phyloP scores from a whole-genome alignment of 345 rosid genomes.

The Rhodamnia rubescens region DNA sequence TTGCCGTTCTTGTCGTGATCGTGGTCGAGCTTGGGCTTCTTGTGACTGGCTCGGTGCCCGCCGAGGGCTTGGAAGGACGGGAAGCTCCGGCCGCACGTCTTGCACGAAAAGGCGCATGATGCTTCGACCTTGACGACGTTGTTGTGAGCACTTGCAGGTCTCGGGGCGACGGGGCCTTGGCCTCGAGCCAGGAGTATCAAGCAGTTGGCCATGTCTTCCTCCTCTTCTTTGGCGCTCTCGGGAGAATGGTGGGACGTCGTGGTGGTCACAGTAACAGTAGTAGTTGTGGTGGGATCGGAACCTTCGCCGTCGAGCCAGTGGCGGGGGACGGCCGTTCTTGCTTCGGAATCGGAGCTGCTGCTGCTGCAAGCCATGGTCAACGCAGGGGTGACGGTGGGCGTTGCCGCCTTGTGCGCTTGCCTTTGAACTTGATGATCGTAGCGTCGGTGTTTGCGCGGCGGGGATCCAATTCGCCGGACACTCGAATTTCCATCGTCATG shows the following conservation, averaged over 20 bases:
- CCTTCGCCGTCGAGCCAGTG: background rate
- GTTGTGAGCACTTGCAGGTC: background rate
- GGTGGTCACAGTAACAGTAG: background rate
- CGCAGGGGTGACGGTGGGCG: constrained; percentile 37
- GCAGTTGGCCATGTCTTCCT: constrained; percentile 55
- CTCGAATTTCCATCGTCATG: constrained; percentile 18
- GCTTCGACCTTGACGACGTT: background rate
- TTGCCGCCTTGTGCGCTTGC: constrained; percentile 70
- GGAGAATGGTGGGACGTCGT: background rate
- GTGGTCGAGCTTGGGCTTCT: constrained; percentile 35
- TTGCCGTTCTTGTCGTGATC: background rate
- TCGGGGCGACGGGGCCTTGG: background rate
- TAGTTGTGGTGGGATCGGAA: background rate
- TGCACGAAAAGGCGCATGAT: constrained; percentile 42
- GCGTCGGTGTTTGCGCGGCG: background rate
- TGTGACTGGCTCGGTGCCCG: constrained; percentile 89
- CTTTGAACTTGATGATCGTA: constrained; percentile 11
- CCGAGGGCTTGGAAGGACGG: constrained; percentile 92
- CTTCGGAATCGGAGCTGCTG: background rate
- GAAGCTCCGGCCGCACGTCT: constrained; percentile 71
- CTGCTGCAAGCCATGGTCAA: constrained; percentile 17
- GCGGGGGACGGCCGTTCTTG: background rate
- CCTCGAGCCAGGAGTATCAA: constrained; percentile 55
- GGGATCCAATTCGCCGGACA: background rate
- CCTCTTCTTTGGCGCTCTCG: constrained; percentile 22